Conservation (phyloP, 768 basidiomycete species). For the Pleurotus pulmonarius region DNA sequence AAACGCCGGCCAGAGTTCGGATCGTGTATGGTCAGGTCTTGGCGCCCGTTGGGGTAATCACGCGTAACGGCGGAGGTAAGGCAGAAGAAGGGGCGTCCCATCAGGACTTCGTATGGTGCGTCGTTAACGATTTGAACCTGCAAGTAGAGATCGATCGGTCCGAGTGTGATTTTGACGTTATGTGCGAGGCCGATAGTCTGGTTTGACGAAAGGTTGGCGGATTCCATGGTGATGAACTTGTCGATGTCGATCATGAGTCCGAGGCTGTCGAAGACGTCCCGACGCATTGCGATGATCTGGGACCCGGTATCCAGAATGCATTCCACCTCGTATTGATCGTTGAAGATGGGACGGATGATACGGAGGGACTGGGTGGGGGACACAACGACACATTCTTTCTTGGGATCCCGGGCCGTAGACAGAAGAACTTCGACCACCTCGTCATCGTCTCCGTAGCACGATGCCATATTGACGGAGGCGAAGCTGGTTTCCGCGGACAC, state of each 20-base stretch:
- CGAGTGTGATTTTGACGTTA: conserved; percentile 21
- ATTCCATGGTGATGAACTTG: conserved; percentile 18
- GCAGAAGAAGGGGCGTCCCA: conserved; percentile 23
- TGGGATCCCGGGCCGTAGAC: background rate
- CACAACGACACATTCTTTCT: conserved; percentile 5
- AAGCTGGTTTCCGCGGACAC: background rate
- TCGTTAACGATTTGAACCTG: conserved; percentile 22
- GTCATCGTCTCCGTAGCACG: background rate
- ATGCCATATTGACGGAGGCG: background rate
- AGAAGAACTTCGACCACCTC: background rate
- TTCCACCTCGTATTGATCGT: conserved; percentile 15
- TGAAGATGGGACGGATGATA: conserved; percentile 14
- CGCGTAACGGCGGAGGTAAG: conserved; percentile 9
- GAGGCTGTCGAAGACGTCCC: conserved; percentile 15
- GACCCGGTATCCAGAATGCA: conserved; percentile 21
- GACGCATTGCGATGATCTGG: conserved; percentile 20
- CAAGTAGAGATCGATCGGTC: conserved; percentile 18
- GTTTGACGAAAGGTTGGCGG: conserved; percentile 18
- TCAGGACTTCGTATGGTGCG: conserved; percentile 21
- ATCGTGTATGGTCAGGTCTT: conserved; percentile 15
- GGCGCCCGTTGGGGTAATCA: conserved; percentile 12
- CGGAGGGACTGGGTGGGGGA: conserved; percentile 10
- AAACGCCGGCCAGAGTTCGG: conserved; percentile 13
- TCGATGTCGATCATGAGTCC: conserved; percentile 15
- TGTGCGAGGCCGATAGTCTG: conserved; percentile 17